A percentile compares a stretch with the other conserved stretches of the same genome.
Evolutionary conservation across 2,329 filamentous ascomycete species (phyloP).

Genomic region (Myrmaecium sp.): DNA sequence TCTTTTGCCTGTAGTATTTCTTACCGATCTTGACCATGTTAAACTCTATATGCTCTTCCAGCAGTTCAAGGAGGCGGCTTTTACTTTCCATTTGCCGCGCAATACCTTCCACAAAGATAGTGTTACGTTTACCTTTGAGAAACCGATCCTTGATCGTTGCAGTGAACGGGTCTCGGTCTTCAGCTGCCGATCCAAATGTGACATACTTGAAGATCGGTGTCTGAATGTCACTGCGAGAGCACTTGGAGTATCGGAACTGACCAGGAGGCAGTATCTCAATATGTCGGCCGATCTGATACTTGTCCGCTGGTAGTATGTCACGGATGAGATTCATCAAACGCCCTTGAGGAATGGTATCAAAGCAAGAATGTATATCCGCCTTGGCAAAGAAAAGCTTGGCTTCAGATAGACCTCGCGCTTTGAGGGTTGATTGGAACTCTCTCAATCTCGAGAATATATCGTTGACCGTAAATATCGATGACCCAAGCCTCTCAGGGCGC

Average conservation of each 20-base stretch:
- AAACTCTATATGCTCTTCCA: conserved; percentile 62
- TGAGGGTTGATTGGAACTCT: conserved; percentile 42
- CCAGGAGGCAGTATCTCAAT: conserved; percentile 46
- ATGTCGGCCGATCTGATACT: conserved; percentile 60
- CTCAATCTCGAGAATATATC: conserved; percentile 65
- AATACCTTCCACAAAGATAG: conserved; percentile 60
- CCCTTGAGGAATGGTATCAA: conserved; percentile 83
- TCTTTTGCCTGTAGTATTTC: conserved; percentile 71
- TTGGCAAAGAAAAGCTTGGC: conserved; percentile 69
- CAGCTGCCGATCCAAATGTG: conserved; percentile 19
- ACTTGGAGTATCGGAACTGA: conserved; percentile 13
- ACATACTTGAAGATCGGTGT: conserved; percentile 23
- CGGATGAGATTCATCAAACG: conserved; percentile 52
- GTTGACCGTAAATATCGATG: conserved; percentile 62
- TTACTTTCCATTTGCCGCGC: conserved; percentile 40
- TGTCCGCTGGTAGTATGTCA: conserved; percentile 35
- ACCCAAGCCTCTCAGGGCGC: conserved; percentile 46
- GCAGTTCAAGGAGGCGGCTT: conserved; percentile 46
- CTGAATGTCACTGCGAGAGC: conserved; percentile 8
- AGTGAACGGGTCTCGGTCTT: conserved; percentile 12
- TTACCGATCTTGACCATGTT: conserved; percentile 84
- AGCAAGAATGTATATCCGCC: conserved; percentile 78
- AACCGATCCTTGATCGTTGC: neutral
- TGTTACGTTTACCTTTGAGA: conserved; percentile 38
- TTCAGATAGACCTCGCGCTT: conserved; percentile 14